Evolutionary conservation across 768 basidiomycete genomes (phyloP).

Genomic region (Tremella mesenterica): DNA sequence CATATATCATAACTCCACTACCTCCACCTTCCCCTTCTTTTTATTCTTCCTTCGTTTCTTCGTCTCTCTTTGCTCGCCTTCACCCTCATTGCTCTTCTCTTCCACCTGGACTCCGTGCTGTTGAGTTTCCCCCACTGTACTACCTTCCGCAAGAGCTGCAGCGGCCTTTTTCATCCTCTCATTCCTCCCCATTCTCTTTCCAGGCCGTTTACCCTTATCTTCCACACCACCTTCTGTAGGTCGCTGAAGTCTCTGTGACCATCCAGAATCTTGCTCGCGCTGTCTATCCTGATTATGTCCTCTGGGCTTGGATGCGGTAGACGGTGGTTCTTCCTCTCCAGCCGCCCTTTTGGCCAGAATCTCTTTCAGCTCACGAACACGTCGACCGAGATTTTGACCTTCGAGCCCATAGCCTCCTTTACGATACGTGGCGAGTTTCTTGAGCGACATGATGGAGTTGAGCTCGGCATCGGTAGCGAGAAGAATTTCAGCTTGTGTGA

Average conservation of each 20-base stretch:
- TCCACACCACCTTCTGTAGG: not conserved
- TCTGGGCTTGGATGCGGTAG: no score
- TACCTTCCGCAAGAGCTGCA: not conserved
- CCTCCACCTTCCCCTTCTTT: constrained; percentile 3
- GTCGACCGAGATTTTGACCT: constrained; percentile 51
- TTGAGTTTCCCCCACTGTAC: no score
- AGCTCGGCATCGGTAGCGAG: constrained; percentile 86
- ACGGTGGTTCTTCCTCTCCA: constrained; percentile 39
- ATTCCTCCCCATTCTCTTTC: constrained; percentile 30
- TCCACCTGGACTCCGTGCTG: not conserved
- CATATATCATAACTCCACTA: not conserved
- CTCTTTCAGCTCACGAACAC: constrained; percentile 63
- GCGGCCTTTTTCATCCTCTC: constrained; percentile 10
- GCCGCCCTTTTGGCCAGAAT: constrained; percentile 49
- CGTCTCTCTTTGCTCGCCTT: constrained; percentile 16
- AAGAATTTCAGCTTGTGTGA: constrained; percentile 77
- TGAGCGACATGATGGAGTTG: constrained; percentile 81
- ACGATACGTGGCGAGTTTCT: constrained; percentile 85
- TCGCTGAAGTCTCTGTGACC: not conserved
- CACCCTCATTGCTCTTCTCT: not conserved
- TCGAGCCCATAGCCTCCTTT: constrained; percentile 46
- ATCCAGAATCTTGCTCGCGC: constrained; percentile 2
- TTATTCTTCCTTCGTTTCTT: constrained; percentile 21
- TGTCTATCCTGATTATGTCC: not conserved
- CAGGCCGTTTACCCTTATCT: constrained; percentile 1